phyloP scores from a whole-genome alignment of 768 basidiomycete genomes.

The Mycena venus region DNA sequence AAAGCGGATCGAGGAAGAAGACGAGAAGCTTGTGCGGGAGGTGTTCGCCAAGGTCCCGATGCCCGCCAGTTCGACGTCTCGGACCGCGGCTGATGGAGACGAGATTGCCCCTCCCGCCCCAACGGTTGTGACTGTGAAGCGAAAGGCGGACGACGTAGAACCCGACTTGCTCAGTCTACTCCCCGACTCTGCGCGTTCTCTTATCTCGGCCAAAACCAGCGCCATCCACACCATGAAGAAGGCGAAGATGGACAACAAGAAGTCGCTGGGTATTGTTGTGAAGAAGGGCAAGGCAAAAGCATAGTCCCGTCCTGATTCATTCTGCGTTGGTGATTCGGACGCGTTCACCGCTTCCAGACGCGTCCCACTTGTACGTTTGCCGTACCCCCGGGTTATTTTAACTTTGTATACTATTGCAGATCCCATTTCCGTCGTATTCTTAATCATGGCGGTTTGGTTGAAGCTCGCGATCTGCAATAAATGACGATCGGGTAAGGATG shows the following conservation, averaged over 20 bases:
- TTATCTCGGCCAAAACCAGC: constrained; percentile 65
- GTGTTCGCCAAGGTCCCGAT: constrained; percentile 84
- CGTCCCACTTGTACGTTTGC: constrained; percentile 18
- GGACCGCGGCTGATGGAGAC: constrained; percentile 31
- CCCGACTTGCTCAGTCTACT: constrained; percentile 79
- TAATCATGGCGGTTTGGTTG: background rate
- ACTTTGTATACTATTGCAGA: constrained; percentile 21
- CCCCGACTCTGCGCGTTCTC: constrained; percentile 72
- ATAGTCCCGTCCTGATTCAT: background rate
- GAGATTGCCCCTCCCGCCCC: constrained; percentile 32
- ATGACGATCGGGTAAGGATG: background rate
- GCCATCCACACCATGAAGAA: constrained; percentile 65
- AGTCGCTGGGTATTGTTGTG: constrained; percentile 77
- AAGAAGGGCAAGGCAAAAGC: constrained; percentile 57
- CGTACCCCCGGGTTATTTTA: constrained; percentile 5
- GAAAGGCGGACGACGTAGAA: constrained; percentile 86
- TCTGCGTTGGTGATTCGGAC: background rate
- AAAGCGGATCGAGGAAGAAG: constrained; percentile 87
- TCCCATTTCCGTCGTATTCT: background rate
- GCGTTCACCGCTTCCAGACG: background rate
- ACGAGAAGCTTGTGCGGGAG: constrained; percentile 89
- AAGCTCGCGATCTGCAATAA: background rate
- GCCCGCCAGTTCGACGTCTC: constrained; percentile 47
- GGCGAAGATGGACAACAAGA: constrained; percentile 73
- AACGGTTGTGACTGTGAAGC: constrained; percentile 79